Conservation (phyloP, 805 yeast genomes). For the Candida schatavii region DNA sequence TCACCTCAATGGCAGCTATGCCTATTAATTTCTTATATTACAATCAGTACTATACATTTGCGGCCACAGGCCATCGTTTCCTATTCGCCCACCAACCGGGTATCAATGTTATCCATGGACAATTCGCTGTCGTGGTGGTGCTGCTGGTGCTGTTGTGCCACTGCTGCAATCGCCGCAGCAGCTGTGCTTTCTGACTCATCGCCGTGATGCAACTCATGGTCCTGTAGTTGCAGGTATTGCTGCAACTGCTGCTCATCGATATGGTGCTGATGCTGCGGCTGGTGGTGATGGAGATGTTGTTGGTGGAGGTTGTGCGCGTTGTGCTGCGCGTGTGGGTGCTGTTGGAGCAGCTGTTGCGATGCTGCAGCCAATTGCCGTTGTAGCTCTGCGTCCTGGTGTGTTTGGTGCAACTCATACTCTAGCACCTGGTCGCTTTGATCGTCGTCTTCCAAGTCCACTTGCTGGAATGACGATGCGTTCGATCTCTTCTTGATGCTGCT, state of each 20-base stretch:
- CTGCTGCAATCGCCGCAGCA: slow-evolving; percentile 43
- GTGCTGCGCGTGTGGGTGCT: slow-evolving; percentile 17
- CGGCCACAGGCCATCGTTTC: no score
- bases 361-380: slow-evolving; percentile 26
- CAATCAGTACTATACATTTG: slow-evolving; percentile 4
- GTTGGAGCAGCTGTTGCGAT: slow-evolving; percentile 16
- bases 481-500: slow-evolving; percentile 18
- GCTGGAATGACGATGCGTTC: slow-evolving; percentile 24
- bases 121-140: slow-evolving; percentile 28
- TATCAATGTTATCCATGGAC: slow-evolving; percentile 44
- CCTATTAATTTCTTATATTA: neutral
- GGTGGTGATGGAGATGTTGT: slow-evolving; percentile 12
- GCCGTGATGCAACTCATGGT: slow-evolving; percentile 12
- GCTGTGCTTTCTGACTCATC: slow-evolving; percentile 16
- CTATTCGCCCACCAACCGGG: slow-evolving; percentile 43
- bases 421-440: slow-evolving; percentile 16
- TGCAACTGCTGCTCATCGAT: slow-evolving; percentile 24
- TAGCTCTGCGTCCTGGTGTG: slow-evolving; percentile 20
- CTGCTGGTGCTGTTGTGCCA: slow-evolving; percentile 37
- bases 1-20: slow-evolving; percentile 7
- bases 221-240: slow-evolving; percentile 29
- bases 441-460: slow-evolving; percentile 18
- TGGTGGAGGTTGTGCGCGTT: slow-evolving; percentile 18
- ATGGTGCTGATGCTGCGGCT: slow-evolving; percentile 14
- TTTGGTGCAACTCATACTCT: slow-evolving; percentile 15